phyloP scores from a whole-genome alignment of 371 early-diverging fungal species.

The Mucor lusitanicus region DNA sequence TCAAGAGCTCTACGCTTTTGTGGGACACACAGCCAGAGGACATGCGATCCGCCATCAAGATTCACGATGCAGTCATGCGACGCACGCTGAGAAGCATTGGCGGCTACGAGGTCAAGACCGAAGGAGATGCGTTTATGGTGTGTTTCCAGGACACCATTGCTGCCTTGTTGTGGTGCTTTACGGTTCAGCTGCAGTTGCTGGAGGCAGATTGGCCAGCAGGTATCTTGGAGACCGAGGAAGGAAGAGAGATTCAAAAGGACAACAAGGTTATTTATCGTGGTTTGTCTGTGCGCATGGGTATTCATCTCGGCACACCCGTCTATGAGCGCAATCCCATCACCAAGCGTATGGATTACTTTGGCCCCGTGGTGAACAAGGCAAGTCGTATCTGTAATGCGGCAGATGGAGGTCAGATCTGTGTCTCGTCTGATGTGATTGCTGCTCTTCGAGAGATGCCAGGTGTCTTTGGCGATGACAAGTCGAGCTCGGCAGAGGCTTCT shows the following conservation, averaged over 20 bases:
- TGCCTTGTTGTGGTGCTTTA: constrained; percentile 91
- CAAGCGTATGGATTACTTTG: constrained; percentile 95
- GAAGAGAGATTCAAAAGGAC: constrained; percentile 72
- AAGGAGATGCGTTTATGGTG: constrained; percentile 97
- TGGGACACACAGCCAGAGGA: constrained; percentile 90
- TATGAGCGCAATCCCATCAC: constrained; percentile 92
- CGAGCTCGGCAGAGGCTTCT: not conserved
- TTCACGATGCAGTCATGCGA: constrained; percentile 88
- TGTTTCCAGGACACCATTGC: constrained; percentile 85
- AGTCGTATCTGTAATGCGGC: constrained; percentile 87
- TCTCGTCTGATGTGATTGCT: constrained; percentile 66
- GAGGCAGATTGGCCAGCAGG: constrained; percentile 93
- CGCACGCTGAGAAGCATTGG: constrained; percentile 80
- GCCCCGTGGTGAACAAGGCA: constrained; percentile 91
- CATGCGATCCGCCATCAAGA: constrained; percentile 89
- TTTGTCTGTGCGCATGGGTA: constrained; percentile 93
- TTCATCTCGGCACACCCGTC: constrained; percentile 91
- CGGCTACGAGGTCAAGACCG: constrained; percentile 97
- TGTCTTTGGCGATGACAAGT: constrained; percentile 37
- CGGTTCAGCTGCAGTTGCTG: constrained; percentile 84
- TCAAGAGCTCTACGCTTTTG: constrained; percentile 91
- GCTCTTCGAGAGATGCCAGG: constrained; percentile 51
- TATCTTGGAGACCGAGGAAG: constrained; percentile 79
- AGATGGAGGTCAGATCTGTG: constrained; percentile 91
- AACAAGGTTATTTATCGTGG: constrained; percentile 79